A percentile compares a stretch with the other conserved stretches of the same genome.
These are phyloP conservation scores for Telopea speciosissima DNA, from an alignment of 177 flowering plant genomes.

Conservation along the genomic window DNA sequence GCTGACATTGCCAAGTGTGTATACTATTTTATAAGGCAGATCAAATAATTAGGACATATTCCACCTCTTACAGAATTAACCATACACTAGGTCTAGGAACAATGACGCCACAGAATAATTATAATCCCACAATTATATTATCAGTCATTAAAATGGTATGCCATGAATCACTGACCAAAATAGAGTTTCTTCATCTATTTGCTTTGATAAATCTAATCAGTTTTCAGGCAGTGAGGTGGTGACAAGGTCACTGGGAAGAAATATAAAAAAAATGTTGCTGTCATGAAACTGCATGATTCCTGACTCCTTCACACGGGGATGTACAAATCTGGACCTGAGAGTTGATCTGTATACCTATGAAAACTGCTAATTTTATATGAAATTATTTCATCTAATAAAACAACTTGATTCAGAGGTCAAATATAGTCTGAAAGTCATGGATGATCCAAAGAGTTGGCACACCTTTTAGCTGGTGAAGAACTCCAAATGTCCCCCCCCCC, in stretches of 20 bases:
- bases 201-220: neutral
- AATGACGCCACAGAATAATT: neutral
- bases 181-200: neutral
- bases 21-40: neutral
- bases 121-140: neutral
- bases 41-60: neutral
- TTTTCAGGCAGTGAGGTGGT: neutral
- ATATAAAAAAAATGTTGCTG: neutral
- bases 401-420: neutral
- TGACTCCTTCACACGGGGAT: neutral
- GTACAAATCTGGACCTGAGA: neutral
- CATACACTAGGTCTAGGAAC: neutral
- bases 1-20: neutral
- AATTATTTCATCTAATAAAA: neutral
- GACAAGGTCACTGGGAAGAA: neutral
- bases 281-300: neutral
- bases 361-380: neutral
- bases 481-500: neutral
- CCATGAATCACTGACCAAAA: neutral
- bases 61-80: neutral
- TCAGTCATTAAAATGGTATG: neutral
- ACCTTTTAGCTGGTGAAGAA: neutral
- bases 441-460: neutral
- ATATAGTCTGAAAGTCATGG: neutral
- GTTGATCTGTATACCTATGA: neutral